Evolutionary conservation across 2,329 filamentous ascomycete species (phyloP).

Genomic region (Fusarium luffae): DNA sequence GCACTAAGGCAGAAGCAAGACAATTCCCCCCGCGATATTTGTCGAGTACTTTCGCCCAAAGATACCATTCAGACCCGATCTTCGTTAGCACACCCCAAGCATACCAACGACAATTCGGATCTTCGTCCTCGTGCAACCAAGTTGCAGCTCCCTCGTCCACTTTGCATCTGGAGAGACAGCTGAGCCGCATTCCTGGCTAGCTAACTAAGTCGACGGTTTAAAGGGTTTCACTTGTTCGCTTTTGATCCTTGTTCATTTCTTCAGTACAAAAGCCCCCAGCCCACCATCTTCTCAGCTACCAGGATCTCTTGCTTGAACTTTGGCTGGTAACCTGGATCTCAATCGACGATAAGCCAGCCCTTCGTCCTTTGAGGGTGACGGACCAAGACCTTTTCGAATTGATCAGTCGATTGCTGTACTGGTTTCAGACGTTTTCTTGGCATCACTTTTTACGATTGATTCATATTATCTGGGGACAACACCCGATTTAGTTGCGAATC

Average conservation of each 20-base stretch:
- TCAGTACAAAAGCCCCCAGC: slow-evolving; percentile 47
- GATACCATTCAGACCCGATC: slow-evolving; percentile 29
- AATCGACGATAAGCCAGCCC: slow-evolving; percentile 24
- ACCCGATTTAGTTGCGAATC: background rate
- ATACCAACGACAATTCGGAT: slow-evolving; percentile 33
- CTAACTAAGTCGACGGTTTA: slow-evolving; percentile 20
- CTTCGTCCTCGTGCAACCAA: slow-evolving; percentile 40
- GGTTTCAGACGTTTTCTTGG: background rate
- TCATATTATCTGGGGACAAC: background rate
- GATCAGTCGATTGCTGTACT: background rate
- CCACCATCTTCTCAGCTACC: slow-evolving; percentile 33
- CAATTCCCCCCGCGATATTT: slow-evolving; percentile 4
- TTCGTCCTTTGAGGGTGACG: slow-evolving; percentile 7
- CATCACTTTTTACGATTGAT: background rate
- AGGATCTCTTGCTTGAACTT: slow-evolving; percentile 26
- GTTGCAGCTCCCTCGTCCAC: slow-evolving; percentile 32
- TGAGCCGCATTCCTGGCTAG: slow-evolving; percentile 43
- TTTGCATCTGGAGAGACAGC: slow-evolving; percentile 26
- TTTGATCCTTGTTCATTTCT: slow-evolving; percentile 26
- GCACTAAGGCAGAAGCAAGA: slow-evolving; percentile 30
- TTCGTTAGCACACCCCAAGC: slow-evolving; percentile 38
- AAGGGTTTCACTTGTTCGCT: slow-evolving; percentile 20
- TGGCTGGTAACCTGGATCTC: slow-evolving; percentile 15
- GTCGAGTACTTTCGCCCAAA: slow-evolving; percentile 23
- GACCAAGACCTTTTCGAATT: background rate